These are phyloP conservation scores for Cordyceps cicadae DNA, from an alignment of 2,329 filamentous ascomycete species.

Conservation along the genomic window DNA sequence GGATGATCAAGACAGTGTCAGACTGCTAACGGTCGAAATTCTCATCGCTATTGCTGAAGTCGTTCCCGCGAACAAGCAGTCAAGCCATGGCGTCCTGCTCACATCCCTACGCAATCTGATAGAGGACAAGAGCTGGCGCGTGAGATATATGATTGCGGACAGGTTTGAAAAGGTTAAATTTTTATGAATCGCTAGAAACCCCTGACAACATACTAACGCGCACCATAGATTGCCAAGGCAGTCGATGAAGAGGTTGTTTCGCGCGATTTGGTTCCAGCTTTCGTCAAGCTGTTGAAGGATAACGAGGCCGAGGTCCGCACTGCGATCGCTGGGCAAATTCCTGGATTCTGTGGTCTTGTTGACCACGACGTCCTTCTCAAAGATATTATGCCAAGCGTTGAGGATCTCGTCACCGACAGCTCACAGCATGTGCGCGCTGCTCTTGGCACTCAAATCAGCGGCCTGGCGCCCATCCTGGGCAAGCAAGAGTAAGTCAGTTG, in stretches of 20 bases:
- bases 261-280: conserved; percentile 88
- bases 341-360: conserved; percentile 87
- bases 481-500: conserved; percentile 77
- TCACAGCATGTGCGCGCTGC: conserved; percentile 96
- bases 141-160: conserved; percentile 98
- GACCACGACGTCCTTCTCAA: conserved; percentile 82
- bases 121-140: conserved; percentile 98
- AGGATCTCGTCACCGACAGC: conserved; percentile 90
- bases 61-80: conserved; percentile 95
- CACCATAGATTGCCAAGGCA: conserved; percentile 79
- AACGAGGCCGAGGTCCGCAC: conserved; percentile 96
- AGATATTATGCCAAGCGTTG: conserved; percentile 93
- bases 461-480: conserved; percentile 89
- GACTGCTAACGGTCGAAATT: conserved; percentile 90
- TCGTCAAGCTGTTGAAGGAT: conserved; percentile 96
- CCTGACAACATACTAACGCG: background rate
- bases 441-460: conserved; percentile 92
- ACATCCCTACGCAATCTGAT: conserved; percentile 87
- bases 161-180: conserved; percentile 81
- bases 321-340: conserved; percentile 94
- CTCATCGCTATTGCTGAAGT: conserved; percentile 94
- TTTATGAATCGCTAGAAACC: background rate
- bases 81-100: conserved; percentile 86
- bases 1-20: conserved; percentile 96
- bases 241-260: conserved; percentile 95